Evolutionary conservation across 495 filamentous ascomycete genomes (phyloP), one percentile per base, ranked within the genome.

Genomic region (Neurospora pannonica): DNA sequence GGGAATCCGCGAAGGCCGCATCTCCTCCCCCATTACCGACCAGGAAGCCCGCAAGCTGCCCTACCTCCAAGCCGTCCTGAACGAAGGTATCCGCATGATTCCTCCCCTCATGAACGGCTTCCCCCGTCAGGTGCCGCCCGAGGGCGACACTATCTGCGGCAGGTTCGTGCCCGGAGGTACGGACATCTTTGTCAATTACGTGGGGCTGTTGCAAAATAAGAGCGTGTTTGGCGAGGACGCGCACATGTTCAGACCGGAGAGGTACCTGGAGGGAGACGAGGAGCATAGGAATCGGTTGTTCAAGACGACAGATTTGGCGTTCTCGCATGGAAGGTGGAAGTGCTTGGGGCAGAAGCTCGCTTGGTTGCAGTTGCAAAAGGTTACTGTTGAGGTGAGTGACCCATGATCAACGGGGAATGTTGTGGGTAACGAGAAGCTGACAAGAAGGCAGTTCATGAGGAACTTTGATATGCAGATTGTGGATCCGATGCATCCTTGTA

Each of bases 21-120:
- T 84, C 81, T 75, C 90, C 81, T 75, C 91, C 89, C 78, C 93
- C 81, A 78, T 91, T 82, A 74, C 71, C 2, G 34, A 92, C 90
- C 72, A 92, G 78, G 85, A 95, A 91, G 80, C 77, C 8, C 76
- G 70, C 37, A 71, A 74, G 10, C 75, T 82, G 1, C 77, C 79
- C 8, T 82, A 81, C 54, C 77, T 82, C 11, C 81, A 82, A 74
- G 79, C 79, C 13, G 78, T 82, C 11, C 71, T 82, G 8, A 76
- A 78, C 43, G 81, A 82, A 69, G 76, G 74, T 7, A 38, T 82
- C 28, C 78, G 81, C 11, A 80, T 82, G 43, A 37, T 69, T 9
- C 75, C 75, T 67, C 75, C 75, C 74, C 9, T 74, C 70, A 28
- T 75, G 70, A 34, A 75, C 62, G 37, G 73, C 48, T 37, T 74